Evolutionary conservation across 306 rosid genomes (phyloP).

Genomic region (Pterocarpus santalinus): DNA sequence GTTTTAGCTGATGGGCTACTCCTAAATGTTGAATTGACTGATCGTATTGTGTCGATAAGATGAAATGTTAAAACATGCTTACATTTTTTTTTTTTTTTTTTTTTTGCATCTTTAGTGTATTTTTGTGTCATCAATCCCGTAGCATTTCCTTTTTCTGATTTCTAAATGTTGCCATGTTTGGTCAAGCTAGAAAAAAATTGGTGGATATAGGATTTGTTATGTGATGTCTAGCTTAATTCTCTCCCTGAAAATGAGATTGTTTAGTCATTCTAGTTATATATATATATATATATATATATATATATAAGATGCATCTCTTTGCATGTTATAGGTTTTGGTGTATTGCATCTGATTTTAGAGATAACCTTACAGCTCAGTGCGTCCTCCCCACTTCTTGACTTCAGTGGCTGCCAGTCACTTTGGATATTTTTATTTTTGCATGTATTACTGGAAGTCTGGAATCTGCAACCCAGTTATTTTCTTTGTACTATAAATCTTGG

Average conservation of each 20-base stretch:
- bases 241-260: background rate
- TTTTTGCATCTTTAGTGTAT: background rate
- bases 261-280: background rate
- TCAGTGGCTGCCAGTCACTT: background rate
- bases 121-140: background rate
- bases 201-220: background rate
- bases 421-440: background rate
- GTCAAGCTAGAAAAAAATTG: background rate
- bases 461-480: background rate
- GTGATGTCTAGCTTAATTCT: background rate
- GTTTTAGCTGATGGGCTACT: background rate
- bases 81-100: background rate
- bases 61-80: background rate
- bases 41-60: conserved; percentile 11
- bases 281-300: conserved; percentile 3
- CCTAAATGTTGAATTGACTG: conserved; percentile 14
- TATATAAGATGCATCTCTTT: background rate
- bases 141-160: background rate
- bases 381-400: background rate
- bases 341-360: conserved; percentile 23
- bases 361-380: background rate
- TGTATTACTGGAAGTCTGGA: conserved; percentile 6
- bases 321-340: background rate
- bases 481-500: background rate
- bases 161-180: conserved; percentile 14